Conservation (phyloP, 2,329 filamentous ascomycete species). For the Fusarium liriodendri region DNA sequence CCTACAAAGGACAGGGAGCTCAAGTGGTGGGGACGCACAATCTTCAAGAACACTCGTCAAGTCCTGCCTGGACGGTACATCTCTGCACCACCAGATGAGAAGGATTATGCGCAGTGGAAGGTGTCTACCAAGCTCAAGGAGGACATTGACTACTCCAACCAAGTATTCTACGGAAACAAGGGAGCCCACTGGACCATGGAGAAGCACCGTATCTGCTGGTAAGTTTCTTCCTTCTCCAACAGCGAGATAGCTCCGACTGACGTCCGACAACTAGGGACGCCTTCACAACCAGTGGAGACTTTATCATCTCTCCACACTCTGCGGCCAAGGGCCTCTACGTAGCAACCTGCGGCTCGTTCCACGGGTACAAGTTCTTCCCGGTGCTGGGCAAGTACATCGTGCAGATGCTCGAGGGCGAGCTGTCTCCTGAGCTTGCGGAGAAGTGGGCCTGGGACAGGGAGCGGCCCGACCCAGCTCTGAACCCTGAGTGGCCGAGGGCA, state of each 20-base stretch:
- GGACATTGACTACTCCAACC: constrained; percentile 67
- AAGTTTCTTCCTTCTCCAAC: constrained; percentile 40
- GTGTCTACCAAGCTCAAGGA: constrained; percentile 65
- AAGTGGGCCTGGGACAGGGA: constrained; percentile 72
- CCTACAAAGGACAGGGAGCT: constrained; percentile 62
- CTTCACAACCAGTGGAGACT: constrained; percentile 70
- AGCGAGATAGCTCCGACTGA: constrained; percentile 9
- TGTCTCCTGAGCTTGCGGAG: constrained; percentile 55
- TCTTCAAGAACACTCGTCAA: constrained; percentile 67
- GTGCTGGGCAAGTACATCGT: constrained; percentile 71
- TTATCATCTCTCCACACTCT: constrained; percentile 69
- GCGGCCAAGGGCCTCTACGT: constrained; percentile 66
- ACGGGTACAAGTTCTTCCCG: constrained; percentile 76
- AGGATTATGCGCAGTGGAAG: constrained; percentile 73
- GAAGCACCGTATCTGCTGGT: constrained; percentile 76
- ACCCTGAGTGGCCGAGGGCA: constrained; percentile 66
- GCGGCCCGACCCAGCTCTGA: constrained; percentile 62
- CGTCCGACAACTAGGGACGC: constrained; percentile 65
- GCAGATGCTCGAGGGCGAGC: constrained; percentile 62
- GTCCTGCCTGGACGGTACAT: constrained; percentile 64
- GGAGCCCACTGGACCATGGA: constrained; percentile 67
- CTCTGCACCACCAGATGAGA: constrained; percentile 65
- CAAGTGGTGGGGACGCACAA: constrained; percentile 72
- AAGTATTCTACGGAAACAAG: constrained; percentile 69
- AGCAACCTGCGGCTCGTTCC: constrained; percentile 74